Conservation (phyloP, 345 rosid species). For the Syzygium aqueum region DNA sequence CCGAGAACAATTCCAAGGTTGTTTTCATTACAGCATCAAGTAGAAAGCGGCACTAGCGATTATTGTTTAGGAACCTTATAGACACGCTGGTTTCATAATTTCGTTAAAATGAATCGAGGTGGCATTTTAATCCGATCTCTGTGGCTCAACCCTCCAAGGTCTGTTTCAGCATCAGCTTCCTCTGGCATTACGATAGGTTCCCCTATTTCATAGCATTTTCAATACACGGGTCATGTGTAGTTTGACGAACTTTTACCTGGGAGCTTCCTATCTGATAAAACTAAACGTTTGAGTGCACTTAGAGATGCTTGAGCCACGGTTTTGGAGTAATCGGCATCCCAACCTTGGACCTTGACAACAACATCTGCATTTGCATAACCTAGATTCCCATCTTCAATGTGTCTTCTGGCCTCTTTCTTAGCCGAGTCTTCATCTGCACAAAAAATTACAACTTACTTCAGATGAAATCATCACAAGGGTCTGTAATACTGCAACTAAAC, state of each 20-base stretch:
- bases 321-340: conserved; percentile 67
- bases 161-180: background rate
- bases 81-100: background rate
- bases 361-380: conserved; percentile 82
- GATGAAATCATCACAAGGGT: background rate
- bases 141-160: background rate
- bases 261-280: conserved; percentile 66
- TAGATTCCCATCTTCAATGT: conserved; percentile 29
- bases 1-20: background rate
- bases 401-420: conserved; percentile 62
- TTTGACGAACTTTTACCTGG: conserved; percentile 31
- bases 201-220: background rate
- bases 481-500: background rate
- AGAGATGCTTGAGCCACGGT: conserved; percentile 73
- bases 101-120: background rate
- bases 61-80: background rate
- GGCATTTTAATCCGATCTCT: background rate
- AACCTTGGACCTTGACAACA: conserved; percentile 77
- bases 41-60: background rate
- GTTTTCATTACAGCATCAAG: background rate
- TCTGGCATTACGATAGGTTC: background rate
- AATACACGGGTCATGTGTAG: background rate
- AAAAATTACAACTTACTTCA: background rate
- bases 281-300: conserved; percentile 70
- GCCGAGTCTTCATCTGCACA: conserved; percentile 64